These are phyloP conservation scores for Lolium multiflorum DNA, from an alignment of 176 grass and related monocot species.

Conservation along the genomic window DNA sequence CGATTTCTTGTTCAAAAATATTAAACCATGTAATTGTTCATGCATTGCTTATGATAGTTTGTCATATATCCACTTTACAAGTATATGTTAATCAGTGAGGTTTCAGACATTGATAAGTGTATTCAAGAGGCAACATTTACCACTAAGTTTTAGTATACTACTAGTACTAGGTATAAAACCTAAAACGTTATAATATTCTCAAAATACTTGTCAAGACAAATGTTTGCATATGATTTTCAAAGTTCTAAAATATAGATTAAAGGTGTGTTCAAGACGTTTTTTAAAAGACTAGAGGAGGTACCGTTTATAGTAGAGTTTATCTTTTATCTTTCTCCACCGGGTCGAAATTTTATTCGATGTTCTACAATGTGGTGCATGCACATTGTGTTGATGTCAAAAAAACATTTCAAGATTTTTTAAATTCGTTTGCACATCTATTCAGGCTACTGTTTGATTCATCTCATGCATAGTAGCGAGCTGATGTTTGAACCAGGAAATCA, in stretches of 20 bases:
- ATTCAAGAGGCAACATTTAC: too few relatives aligned
- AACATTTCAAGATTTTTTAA: neutral
- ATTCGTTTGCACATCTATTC: neutral
- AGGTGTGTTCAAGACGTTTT: neutral
- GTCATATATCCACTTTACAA: too few relatives aligned
- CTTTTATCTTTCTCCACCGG: neutral
- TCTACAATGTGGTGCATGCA: neutral
- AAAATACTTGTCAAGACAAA: too few relatives aligned
- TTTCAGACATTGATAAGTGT: too few relatives aligned
- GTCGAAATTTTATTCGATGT: neutral
- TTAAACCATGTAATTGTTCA: too few relatives aligned
- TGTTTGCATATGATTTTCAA: too few relatives aligned
- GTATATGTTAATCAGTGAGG: too few relatives aligned
- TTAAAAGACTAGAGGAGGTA: neutral
- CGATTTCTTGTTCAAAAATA: too few relatives aligned
- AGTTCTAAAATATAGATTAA: neutral
- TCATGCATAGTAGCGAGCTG: neutral
- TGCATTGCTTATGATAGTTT: too few relatives aligned
- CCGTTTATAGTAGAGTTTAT: neutral
- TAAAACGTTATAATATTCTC: too few relatives aligned
- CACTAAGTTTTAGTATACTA: too few relatives aligned
- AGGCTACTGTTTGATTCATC: neutral
- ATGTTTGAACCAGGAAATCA: neutral
- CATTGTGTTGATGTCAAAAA: neutral
- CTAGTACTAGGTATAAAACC: too few relatives aligned